A percentile compares a stretch with the other conserved stretches of the same genome.
phyloP scores from a whole-genome alignment of 257 asterid genomes.

The Haberlea rhodopensis region DNA sequence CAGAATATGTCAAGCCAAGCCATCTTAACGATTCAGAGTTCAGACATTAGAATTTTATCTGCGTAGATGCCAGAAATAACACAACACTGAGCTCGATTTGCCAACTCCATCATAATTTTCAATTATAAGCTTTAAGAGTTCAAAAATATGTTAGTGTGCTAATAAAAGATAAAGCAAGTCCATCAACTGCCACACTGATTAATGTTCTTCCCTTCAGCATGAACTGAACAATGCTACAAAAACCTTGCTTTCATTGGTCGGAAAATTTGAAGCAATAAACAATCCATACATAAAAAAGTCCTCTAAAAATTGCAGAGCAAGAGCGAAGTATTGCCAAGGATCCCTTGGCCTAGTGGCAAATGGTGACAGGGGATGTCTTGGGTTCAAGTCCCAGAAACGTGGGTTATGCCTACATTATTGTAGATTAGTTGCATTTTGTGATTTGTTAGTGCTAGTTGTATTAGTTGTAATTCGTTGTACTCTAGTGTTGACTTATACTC shows the following conservation, averaged over 20 bases:
- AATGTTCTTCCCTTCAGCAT: conserved; percentile 1
- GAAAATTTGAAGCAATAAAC: background rate
- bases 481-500: no score
- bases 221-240: background rate
- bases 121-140: background rate
- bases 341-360: no score
- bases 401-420: no score
- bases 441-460: no score
- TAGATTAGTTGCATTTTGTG: no score
- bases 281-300: background rate
- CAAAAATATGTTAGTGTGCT: background rate
- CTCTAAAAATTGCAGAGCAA: background rate
- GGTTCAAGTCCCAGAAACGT: no score
- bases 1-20: background rate
- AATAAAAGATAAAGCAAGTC: background rate
- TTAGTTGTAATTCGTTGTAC: no score
- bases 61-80: background rate
- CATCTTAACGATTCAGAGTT: background rate
- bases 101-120: background rate
- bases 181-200: background rate
- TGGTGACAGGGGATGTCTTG: no score
- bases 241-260: background rate
- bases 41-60: background rate
- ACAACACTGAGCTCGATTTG: background rate
- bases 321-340: no score